Evolutionary conservation across 345 rosid genomes (phyloP), one percentile per base, ranked within the genome.

Genomic region (Eutrema heterophyllum): DNA sequence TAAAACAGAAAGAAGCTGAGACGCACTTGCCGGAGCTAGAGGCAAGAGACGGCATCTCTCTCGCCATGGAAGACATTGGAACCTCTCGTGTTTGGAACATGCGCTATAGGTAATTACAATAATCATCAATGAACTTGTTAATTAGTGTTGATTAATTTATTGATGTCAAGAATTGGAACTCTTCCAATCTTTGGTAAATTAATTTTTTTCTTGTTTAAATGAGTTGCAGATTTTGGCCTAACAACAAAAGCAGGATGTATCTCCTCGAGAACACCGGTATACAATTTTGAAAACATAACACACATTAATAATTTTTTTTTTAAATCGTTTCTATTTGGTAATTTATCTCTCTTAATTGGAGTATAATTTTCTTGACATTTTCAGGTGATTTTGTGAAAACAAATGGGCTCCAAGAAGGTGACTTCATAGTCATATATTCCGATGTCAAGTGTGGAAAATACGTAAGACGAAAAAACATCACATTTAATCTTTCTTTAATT

Each of bases 171-270:
- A 53, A 7, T 32, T 50, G 8, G 16, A 53, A 53, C 16, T 35
- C 5, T 29, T 44, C 39, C 26, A 35, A 8, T 57, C n/a, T 62
- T 62, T 7, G 49, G 38, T 43, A 48, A 12, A 32, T 57, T n/a
- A 9, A 56, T 18, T 18, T 40, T 21, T 60, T 16, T 51, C 51
- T 54, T 60, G 69, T 57, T 40, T 71, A 54, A 63, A 69, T 81
- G 89, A 75, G 82, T 79, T 83, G 76, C 87, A 95, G 99, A 73
- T 95, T 92, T 87, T 95, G 99, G 99, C 99, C 99, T 14, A 95
- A 95, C 85, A 95, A 95, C 78, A 95, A 95, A 80, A 95, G 99
- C 86, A 95, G 98, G 89, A 92, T 95, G 98, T 95, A 95, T 79
- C 98, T 95, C 71, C 96, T 95, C 29, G 99, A 95, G 75, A 95